Evolutionary conservation across 73 alveolate genomes (phyloP).

Genomic region (Halteria grandinella): DNA sequence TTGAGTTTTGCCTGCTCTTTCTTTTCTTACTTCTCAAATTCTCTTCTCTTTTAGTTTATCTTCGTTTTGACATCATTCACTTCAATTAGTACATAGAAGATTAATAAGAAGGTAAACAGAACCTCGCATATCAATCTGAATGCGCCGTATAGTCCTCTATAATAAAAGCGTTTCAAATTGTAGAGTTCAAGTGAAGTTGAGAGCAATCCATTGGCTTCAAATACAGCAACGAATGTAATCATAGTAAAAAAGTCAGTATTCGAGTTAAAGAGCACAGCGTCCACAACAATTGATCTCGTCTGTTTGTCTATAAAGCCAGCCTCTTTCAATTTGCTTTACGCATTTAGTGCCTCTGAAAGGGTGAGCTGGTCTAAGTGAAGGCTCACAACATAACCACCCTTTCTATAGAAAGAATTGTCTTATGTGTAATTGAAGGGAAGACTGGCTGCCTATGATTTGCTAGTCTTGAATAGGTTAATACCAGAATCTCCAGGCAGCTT

Average conservation of each 20-base stretch:
- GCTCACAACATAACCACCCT: constrained; percentile 42
- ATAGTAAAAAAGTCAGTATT: constrained; percentile 26
- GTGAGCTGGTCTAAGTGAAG: background rate
- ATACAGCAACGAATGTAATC: background rate
- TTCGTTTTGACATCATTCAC: constrained; percentile 32
- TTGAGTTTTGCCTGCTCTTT: constrained; percentile 14
- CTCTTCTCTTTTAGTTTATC: background rate
- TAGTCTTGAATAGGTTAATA: too few species aligned
- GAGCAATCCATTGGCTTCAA: constrained; percentile 55
- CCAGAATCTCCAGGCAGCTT: too few species aligned
- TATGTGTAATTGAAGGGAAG: background rate
- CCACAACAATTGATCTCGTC: constrained; percentile 38
- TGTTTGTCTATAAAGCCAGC: constrained; percentile 29
- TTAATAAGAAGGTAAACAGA: constrained; percentile 26
- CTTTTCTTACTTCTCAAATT: constrained; percentile 9
- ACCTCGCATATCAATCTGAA: constrained; percentile 44
- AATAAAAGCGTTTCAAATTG: constrained; percentile 41
- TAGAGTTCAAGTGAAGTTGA: background rate
- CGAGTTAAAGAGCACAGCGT: constrained; percentile 48
- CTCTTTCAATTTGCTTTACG: background rate
- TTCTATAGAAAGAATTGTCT: background rate
- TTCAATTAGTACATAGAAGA: constrained; percentile 46
- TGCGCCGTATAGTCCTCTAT: background rate
- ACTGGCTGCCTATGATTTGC: too few species aligned
- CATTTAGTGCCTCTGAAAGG: background rate